Evolutionary conservation across 1,284 basidiomycete species (phyloP).

Genomic region (Fereydounia khargensis): DNA sequence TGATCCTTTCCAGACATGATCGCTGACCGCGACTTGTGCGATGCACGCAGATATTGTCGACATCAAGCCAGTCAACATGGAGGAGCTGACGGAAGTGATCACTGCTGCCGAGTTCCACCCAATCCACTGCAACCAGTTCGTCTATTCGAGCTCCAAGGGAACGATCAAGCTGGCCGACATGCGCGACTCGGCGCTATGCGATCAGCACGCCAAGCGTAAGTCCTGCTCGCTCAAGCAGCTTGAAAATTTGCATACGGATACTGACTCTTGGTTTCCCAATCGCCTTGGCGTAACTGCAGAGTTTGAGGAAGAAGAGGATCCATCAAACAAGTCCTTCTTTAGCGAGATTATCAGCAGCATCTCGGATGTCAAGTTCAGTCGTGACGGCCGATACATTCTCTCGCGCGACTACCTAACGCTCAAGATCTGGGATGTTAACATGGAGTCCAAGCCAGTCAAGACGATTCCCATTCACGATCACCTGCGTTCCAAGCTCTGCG

Average conservation of each 20-base stretch:
- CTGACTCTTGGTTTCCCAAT: no score
- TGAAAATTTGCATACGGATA: no score
- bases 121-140: conserved; percentile 94
- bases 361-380: conserved; percentile 98
- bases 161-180: conserved; percentile 99
- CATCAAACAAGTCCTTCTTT: conserved; percentile 95
- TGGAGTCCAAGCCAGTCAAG: conserved; percentile 94
- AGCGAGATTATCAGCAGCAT: conserved; percentile 99
- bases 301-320: conserved; percentile 84
- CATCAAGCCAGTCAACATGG: conserved; percentile 99
- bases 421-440: conserved; percentile 99
- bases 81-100: conserved; percentile 98
- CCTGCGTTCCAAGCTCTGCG: conserved; percentile 92
- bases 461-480: conserved; percentile 99
- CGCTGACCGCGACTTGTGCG: no score
- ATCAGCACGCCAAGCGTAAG: conserved; percentile 92
- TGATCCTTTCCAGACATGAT: no score
- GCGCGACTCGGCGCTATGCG: conserved; percentile 95
- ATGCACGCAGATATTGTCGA: conserved; percentile 92
- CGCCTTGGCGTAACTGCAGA: no score
- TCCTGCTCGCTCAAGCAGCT: no score
- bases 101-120: conserved; percentile 99
- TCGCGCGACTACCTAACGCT: conserved; percentile 95
- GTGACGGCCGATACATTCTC: conserved; percentile 93
- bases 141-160: conserved; percentile 99